Conservation (phyloP, 2,329 filamentous ascomycete species). For the Aspergillus tubingensis region DNA sequence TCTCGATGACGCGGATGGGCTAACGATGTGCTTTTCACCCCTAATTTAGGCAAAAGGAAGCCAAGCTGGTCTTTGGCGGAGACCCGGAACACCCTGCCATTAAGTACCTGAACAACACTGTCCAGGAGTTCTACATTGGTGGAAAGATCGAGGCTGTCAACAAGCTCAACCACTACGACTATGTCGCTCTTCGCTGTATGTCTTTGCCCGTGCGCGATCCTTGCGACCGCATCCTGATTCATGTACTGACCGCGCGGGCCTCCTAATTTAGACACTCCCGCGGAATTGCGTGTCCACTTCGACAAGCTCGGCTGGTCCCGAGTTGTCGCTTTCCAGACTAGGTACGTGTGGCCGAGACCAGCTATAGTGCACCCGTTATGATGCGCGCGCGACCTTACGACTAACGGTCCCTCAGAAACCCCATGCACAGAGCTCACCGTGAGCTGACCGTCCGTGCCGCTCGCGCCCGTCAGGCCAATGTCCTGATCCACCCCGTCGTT, state of each 20-base stretch:
- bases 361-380: background rate
- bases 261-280: conserved; percentile 71
- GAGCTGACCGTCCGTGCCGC: conserved; percentile 97
- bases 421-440: conserved; percentile 98
- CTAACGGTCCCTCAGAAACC: conserved; percentile 63
- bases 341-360: conserved; percentile 26
- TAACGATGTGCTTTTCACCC: conserved; percentile 16
- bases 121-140: conserved; percentile 87
- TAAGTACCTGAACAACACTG: conserved; percentile 80
- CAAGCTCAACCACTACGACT: conserved; percentile 97
- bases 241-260: conserved; percentile 11
- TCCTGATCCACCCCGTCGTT: conserved; percentile 97
- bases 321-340: conserved; percentile 98
- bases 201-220: conserved; percentile 16
- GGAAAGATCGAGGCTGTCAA: conserved; percentile 95
- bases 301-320: conserved; percentile 99
- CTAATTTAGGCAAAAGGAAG: conserved; percentile 72
- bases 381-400: background rate
- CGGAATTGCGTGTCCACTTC: conserved; percentile 93
- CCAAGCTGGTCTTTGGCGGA: conserved; percentile 90
- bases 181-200: conserved; percentile 90
- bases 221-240: background rate
- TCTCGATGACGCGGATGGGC: conserved; percentile 31
- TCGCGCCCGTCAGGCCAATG: conserved; percentile 93
- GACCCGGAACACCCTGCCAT: conserved; percentile 90